These are phyloP conservation scores for Pachyrhizus erosus DNA, from an alignment of 306 rosid species.

Conservation along the genomic window DNA sequence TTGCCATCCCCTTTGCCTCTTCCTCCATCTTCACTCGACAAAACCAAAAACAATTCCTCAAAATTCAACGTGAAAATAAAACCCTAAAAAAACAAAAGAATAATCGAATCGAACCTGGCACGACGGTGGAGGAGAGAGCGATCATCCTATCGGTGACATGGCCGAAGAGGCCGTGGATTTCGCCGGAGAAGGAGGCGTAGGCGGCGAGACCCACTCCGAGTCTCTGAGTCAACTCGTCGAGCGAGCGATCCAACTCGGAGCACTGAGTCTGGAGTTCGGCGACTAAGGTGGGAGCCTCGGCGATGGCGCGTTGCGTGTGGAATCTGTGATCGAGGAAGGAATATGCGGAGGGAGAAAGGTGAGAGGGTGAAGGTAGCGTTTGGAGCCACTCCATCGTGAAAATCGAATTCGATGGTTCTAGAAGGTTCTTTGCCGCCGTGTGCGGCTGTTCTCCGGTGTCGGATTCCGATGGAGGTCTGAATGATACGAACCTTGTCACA, in stretches of 20 bases:
- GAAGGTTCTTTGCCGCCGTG: constrained; percentile 30
- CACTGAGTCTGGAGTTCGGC: constrained; percentile 70
- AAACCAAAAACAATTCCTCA: constrained; percentile 30
- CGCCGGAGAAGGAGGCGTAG: constrained; percentile 70
- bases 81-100: not conserved
- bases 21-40: constrained; percentile 54
- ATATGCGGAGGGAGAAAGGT: constrained; percentile 62
- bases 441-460: constrained; percentile 32
- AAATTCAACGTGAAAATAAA: constrained; percentile 18
- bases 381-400: constrained; percentile 55
- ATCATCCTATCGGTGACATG: constrained; percentile 53
- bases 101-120: constrained; percentile 46
- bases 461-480: constrained; percentile 1
- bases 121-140: constrained; percentile 53
- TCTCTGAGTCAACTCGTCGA: constrained; percentile 61
- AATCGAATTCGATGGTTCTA: not conserved
- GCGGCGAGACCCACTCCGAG: constrained; percentile 64
- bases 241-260: constrained; percentile 65
- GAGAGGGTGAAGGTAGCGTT: constrained; percentile 59
- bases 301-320: constrained; percentile 42
- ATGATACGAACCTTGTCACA: constrained; percentile 11
- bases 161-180: constrained; percentile 53
- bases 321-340: constrained; percentile 67
- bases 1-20: constrained; percentile 50
- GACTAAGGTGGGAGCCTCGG: constrained; percentile 55